Conservation (phyloP, 2,329 filamentous ascomycete genomes). For the Lizonia empirigonia region DNA sequence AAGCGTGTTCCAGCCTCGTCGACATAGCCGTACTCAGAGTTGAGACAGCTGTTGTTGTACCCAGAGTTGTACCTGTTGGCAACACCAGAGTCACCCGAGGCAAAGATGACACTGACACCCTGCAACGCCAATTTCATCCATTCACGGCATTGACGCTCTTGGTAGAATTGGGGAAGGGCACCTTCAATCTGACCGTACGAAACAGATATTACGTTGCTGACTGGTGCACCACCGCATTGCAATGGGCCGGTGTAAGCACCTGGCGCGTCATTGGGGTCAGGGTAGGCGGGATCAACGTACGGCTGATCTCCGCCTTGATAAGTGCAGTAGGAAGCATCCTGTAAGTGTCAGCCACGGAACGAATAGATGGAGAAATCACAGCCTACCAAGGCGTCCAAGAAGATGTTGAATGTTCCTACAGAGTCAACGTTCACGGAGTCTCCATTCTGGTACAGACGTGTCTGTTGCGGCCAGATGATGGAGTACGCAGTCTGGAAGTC, state of each 20-base stretch:
- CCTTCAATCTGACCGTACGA: conserved; percentile 62
- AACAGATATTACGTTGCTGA: conserved; percentile 58
- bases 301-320: conserved; percentile 26
- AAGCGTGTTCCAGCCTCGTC: conserved; percentile 42
- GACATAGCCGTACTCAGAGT: conserved; percentile 18
- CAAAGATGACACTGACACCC: conserved; percentile 56
- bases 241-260: conserved; percentile 32
- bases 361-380: neutral
- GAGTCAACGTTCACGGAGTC: conserved; percentile 23
- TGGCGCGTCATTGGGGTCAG: conserved; percentile 21
- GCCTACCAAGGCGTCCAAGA: conserved; percentile 23
- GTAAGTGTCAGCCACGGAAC: neutral
- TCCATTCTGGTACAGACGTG: conserved; percentile 22
- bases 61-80: conserved; percentile 21
- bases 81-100: conserved; percentile 52
- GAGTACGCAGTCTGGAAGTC: conserved; percentile 27
- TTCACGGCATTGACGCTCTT: conserved; percentile 55
- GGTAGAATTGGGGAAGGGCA: conserved; percentile 57
- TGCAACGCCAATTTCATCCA: conserved; percentile 52
- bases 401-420: conserved; percentile 25
- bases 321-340: conserved; percentile 26
- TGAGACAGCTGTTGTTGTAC: conserved; percentile 24
- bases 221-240: conserved; percentile 50
- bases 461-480: conserved; percentile 28
- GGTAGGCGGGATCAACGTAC: conserved; percentile 22